These are phyloP conservation scores for Babesia caballi DNA, from an alignment of 169 alveolate genomes.

Conservation along the genomic window DNA sequence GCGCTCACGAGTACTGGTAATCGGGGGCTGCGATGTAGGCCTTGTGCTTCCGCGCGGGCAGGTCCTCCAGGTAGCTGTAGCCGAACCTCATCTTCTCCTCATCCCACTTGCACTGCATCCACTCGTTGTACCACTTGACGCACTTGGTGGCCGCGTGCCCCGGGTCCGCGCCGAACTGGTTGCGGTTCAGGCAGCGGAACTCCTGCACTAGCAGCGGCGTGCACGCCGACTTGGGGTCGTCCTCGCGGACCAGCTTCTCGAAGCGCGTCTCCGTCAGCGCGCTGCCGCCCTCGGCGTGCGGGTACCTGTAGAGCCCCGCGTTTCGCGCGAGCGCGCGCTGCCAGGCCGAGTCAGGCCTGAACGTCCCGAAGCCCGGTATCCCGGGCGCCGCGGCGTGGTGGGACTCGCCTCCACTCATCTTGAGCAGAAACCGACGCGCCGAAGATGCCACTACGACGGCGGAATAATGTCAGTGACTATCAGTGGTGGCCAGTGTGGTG, in stretches of 20 bases:
- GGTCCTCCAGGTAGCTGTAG: slow-evolving; percentile 74
- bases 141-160: slow-evolving; percentile 79
- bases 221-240: slow-evolving; percentile 82
- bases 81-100: slow-evolving; percentile 82
- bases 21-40: slow-evolving; percentile 87
- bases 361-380: slow-evolving; percentile 45
- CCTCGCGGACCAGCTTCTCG: slow-evolving; percentile 69
- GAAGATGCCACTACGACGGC: too few species aligned
- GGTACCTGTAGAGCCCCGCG: slow-evolving; percentile 54
- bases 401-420: slow-evolving; percentile 10
- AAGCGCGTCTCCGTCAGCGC: slow-evolving; percentile 45
- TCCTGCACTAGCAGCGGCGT: slow-evolving; percentile 77
- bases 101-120: slow-evolving; percentile 87
- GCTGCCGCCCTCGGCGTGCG: slow-evolving; percentile 26
- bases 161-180: slow-evolving; percentile 73
- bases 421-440: neutral
- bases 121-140: slow-evolving; percentile 85
- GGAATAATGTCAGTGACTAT: too few species aligned
- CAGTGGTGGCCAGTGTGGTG: too few species aligned
- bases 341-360: slow-evolving; percentile 54
- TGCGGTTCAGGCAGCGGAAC: slow-evolving; percentile 71
- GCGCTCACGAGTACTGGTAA: slow-evolving; percentile 76
- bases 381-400: slow-evolving; percentile 14
- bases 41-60: slow-evolving; percentile 78
- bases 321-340: slow-evolving; percentile 49